Evolutionary conservation across 2,329 filamentous ascomycete species (phyloP).

Genomic region (Periconia sp.): DNA sequence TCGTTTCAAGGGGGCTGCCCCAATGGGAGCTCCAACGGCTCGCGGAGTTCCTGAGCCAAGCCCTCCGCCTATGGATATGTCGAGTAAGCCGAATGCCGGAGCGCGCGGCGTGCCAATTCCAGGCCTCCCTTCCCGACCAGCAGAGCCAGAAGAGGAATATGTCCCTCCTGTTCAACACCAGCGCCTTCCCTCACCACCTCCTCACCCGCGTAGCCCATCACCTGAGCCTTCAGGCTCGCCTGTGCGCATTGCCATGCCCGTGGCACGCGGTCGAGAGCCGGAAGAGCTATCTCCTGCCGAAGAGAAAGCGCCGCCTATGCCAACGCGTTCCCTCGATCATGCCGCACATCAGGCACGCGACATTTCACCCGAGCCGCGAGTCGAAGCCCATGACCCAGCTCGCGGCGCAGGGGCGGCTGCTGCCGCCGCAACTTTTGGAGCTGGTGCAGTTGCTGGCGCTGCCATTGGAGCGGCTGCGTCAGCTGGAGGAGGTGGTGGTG

Average conservation of each 20-base stretch:
- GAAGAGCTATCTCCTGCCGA: slow-evolving; percentile 59
- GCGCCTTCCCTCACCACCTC: slow-evolving; percentile 50
- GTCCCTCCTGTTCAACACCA: slow-evolving; percentile 62
- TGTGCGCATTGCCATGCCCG: slow-evolving; percentile 84
- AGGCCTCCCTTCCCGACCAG: slow-evolving; percentile 69
- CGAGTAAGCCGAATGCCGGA: slow-evolving; percentile 70
- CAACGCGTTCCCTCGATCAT: slow-evolving; percentile 67
- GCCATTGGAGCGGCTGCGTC: slow-evolving; percentile 46
- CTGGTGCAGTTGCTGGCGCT: slow-evolving; percentile 50
- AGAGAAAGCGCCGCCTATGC: slow-evolving; percentile 63
- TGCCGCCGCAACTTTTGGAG: slow-evolving; percentile 52
- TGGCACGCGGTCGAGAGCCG: slow-evolving; percentile 66
- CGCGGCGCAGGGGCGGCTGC: slow-evolving; percentile 61
- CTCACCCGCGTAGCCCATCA: slow-evolving; percentile 49
- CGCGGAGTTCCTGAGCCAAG: slow-evolving; percentile 50
- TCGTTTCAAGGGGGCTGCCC: slow-evolving; percentile 78
- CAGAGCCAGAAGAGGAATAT: slow-evolving; percentile 52
- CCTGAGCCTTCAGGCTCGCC: slow-evolving; percentile 71
- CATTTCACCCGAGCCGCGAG: slow-evolving; percentile 67
- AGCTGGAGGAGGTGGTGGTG: slow-evolving; percentile 50
- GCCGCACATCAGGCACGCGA: slow-evolving; percentile 69
- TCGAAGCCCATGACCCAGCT: slow-evolving; percentile 59
- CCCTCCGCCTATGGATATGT: slow-evolving; percentile 69
- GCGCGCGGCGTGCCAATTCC: slow-evolving; percentile 75
- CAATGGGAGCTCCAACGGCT: slow-evolving; percentile 56